These are phyloP conservation scores for Aspergillus sp. DNA, from an alignment of 2,329 filamentous ascomycete genomes.

Conservation along the genomic window DNA sequence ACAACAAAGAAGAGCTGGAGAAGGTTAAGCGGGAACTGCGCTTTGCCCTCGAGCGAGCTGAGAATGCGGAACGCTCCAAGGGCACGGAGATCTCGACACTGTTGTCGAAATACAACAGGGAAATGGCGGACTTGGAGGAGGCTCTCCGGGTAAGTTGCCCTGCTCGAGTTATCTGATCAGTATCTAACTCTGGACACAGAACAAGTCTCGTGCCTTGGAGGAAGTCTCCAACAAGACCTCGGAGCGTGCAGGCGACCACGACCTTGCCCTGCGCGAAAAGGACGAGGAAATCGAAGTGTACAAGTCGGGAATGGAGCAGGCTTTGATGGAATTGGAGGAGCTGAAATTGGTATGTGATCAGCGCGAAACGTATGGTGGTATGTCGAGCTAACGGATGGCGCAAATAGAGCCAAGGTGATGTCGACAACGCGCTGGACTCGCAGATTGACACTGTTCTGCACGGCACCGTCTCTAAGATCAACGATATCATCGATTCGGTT, in stretches of 20 bases:
- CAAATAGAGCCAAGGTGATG: constrained; percentile 65
- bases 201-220: constrained; percentile 84
- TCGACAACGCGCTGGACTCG: constrained; percentile 79
- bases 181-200: constrained; percentile 48
- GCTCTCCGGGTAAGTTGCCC: constrained; percentile 60
- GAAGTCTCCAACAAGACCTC: constrained; percentile 76
- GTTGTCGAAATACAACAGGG: constrained; percentile 93
- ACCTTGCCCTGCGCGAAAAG: constrained; percentile 84
- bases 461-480: constrained; percentile 86
- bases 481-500: constrained; percentile 96
- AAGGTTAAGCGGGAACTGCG: constrained; percentile 92
- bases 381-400: background rate
- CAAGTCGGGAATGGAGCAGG: constrained; percentile 97
- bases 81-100: constrained; percentile 92
- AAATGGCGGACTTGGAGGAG: constrained; percentile 96
- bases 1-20: constrained; percentile 89
- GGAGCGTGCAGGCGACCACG: constrained; percentile 82
- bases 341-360: constrained; percentile 59
- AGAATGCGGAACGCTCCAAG: constrained; percentile 89
- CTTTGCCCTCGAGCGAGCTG: constrained; percentile 85
- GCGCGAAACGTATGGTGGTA: background rate
- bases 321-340: constrained; percentile 87
- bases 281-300: constrained; percentile 98
- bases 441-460: constrained; percentile 89
- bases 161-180: background rate